Conservation (phyloP, 106 monocot species). For the Dendrobium chrysotoxum region DNA sequence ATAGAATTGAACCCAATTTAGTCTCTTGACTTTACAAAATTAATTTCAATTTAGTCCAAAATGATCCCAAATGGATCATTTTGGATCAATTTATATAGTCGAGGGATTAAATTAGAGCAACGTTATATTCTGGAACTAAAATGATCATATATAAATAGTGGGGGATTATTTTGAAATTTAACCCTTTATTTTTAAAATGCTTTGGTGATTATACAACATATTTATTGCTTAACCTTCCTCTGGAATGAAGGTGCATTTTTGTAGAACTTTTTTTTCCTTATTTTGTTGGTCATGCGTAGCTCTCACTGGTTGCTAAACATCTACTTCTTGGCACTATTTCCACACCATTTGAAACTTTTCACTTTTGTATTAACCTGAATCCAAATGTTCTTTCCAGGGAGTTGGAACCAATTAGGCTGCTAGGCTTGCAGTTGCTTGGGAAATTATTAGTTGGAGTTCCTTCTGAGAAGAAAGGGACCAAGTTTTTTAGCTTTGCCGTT, state of each 20-base stretch:
- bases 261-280: neutral
- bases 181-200: neutral
- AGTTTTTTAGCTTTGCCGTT: conserved; percentile 70
- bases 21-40: too few species aligned
- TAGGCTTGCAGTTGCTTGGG: conserved; percentile 90
- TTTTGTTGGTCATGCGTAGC: neutral
- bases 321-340: neutral
- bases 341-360: neutral
- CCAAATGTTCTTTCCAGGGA: conserved; percentile 42
- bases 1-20: too few species aligned
- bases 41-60: too few species aligned
- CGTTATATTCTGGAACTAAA: too few species aligned
- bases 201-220: neutral
- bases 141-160: too few species aligned
- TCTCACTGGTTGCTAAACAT: neutral
- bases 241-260: neutral
- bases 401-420: conserved; percentile 82
- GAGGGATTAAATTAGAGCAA: too few species aligned
- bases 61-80: too few species aligned
- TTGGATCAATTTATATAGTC: too few species aligned
- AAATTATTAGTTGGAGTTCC: conserved; percentile 71
- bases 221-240: neutral
- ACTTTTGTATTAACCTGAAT: neutral
- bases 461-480: conserved; percentile 66
- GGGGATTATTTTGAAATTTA: too few species aligned